These are phyloP conservation scores for Pulveroboletus frians DNA, from an alignment of 768 basidiomycete species.

Conservation along the genomic window DNA sequence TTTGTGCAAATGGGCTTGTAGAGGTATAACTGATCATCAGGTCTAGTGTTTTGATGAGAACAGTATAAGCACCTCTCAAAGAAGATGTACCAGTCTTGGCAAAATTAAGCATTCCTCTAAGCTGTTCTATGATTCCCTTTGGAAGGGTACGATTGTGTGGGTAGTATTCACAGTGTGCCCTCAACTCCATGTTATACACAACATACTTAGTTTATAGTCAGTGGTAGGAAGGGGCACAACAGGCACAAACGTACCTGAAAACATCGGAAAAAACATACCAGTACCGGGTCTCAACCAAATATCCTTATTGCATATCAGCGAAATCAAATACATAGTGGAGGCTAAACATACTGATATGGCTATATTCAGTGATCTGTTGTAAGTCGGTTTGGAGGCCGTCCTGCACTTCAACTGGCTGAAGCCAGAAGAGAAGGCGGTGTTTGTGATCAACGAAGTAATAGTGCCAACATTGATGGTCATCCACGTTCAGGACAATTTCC, in stretches of 20 bases:
- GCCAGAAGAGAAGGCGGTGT: conserved; percentile 17
- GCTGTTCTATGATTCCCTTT: not conserved
- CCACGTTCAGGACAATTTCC: conserved; percentile 11
- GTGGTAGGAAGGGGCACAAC: not conserved
- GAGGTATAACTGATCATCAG: conserved; percentile 16
- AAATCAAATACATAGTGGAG: not conserved
- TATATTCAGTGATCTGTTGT: not conserved
- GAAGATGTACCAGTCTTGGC: conserved; percentile 5
- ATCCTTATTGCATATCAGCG: conserved; percentile 6
- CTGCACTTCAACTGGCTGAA: not conserved
- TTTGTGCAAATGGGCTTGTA: conserved; percentile 12
- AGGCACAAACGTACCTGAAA: not conserved
- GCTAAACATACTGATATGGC: conserved; percentile 12
- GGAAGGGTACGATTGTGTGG: conserved; percentile 6
- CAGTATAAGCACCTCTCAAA: not conserved
- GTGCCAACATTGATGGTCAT: not conserved
- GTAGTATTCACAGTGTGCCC: conserved; percentile 18
- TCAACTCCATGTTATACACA: conserved; percentile 1
- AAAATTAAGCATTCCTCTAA: not conserved
- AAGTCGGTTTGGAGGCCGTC: not conserved
- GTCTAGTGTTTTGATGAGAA: not conserved
- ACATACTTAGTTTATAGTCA: not conserved
- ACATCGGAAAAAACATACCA: not conserved
- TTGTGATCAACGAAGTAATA: not conserved
- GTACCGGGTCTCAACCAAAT: conserved; percentile 1